These are phyloP conservation scores for Novymonas esmeraldas DNA, from an alignment of 208 protist species.

Conservation along the genomic window DNA sequence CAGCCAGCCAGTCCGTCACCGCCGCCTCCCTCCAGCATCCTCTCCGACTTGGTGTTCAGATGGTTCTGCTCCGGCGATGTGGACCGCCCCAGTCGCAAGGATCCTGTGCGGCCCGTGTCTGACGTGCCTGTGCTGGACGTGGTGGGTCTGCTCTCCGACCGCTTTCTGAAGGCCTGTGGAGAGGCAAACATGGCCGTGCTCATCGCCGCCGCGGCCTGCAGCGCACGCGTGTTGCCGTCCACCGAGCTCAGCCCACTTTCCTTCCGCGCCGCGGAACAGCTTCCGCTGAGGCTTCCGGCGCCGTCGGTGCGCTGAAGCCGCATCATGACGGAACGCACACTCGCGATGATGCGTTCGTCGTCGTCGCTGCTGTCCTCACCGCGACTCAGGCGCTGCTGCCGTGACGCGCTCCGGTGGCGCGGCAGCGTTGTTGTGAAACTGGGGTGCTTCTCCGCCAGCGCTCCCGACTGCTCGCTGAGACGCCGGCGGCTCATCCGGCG, in stretches of 20 bases:
- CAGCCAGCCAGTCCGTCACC: too few species aligned
- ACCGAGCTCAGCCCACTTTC: not conserved
- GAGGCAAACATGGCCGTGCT: not conserved
- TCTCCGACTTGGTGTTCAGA: not conserved
- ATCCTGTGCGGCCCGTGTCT: not conserved
- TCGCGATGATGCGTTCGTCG: slow-evolving; percentile 6
- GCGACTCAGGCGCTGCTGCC: not conserved
- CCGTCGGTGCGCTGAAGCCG: slow-evolving; percentile 6
- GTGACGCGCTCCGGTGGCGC: not conserved
- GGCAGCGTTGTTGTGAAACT: not conserved
- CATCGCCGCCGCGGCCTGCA: not conserved
- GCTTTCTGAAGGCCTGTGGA: not conserved
- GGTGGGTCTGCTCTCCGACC: not conserved
- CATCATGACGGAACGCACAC: not conserved
- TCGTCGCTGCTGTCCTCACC: slow-evolving; percentile 13
- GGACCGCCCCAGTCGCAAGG: too few species aligned
- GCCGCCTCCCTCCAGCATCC: not conserved
- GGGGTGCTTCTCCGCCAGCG: not conserved
- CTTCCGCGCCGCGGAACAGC: not conserved
- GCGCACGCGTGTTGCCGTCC: not conserved
- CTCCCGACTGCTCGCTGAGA: not conserved
- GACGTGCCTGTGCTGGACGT: not conserved
- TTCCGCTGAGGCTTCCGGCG: not conserved
- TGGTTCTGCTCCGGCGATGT: not conserved
- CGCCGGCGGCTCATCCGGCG: not conserved